Evolutionary conservation across 1,284 basidiomycete genomes (phyloP), one percentile per base, ranked within the genome.

Genomic region (Kwoniella shivajii): DNA sequence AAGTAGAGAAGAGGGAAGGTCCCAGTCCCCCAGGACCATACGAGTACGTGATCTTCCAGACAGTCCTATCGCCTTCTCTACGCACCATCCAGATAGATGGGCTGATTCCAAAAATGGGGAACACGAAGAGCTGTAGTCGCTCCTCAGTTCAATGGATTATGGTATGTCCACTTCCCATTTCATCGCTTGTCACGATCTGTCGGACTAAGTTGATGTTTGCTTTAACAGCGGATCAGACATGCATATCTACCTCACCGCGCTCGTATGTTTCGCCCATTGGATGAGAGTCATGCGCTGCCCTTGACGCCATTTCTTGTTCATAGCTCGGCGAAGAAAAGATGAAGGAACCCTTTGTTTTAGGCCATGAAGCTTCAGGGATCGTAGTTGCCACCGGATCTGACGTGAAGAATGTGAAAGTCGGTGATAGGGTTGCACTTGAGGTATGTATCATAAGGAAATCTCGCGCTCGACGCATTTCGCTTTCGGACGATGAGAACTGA

Each of bases 391-490:
- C 46, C 13, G 51, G 51, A 10, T 9, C 6, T 9, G 33, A 29
- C 16, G 51, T 54, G 16, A 54, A 11, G 22, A 22, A 18, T 18
- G 4, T 54, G 30, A 54, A 36, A 30, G 33, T 41, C 11, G 53
- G 44, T 13, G 53, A 55, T 34, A 27, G 30, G n/a, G 45, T 55
- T 13, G 53, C 53, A 14, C 13, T 55, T 6, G 53, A 54, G 43
- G 51, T 54, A 14, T 11, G 22, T 26, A 6, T n/a, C 9, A 20
- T 14, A 9, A n/a, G n/a, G 27, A n/a, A n/a, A 6, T 29, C 10
- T 26, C 9, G 20, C 22, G 5, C 41, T 24, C 18, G 22, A 11
- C 9, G 10, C 10, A 13, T 11, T 18, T 22, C 41, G 14, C 39
- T 9, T 9, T n/a, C 37, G 10, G 18, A 16, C 18, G 16, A 39